Conservation (phyloP, 352 stramenopile genomes). For the Phytophthora sp. region DNA sequence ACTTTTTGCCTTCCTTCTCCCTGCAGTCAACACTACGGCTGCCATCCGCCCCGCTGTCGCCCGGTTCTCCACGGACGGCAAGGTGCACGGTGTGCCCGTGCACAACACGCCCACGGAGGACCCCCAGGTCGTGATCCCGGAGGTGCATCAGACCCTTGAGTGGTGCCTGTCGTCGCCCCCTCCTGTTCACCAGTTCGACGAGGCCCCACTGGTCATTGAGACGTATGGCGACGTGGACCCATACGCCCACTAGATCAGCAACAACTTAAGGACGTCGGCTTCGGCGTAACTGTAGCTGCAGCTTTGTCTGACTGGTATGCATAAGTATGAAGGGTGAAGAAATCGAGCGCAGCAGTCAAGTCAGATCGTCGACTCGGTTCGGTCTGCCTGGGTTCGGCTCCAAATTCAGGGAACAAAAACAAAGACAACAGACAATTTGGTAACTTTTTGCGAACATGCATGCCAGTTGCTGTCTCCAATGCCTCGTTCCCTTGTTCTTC, state of each 20-base stretch:
- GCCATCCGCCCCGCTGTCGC: constrained; percentile 57
- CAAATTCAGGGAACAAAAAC: constrained; percentile 29
- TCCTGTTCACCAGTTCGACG: constrained; percentile 91
- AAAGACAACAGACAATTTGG: constrained; percentile 33
- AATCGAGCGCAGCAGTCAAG: constrained; percentile 9
- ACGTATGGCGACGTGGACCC: constrained; percentile 87
- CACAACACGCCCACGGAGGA: constrained; percentile 59
- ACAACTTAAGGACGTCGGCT: constrained; percentile 8
- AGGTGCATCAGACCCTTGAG: constrained; percentile 84
- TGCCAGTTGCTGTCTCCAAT: constrained; percentile 16
- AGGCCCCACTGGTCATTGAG: constrained; percentile 88
- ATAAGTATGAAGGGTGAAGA: constrained; percentile 38
- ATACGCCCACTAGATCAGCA: constrained; percentile 67
- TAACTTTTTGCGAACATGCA: constrained; percentile 41
- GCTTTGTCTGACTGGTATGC: constrained; percentile 29
- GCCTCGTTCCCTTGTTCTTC: constrained; percentile 4
- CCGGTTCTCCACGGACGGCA: constrained; percentile 59
- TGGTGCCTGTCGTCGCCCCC: constrained; percentile 85
- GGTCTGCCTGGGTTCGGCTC: background rate
- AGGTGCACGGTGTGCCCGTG: constrained; percentile 41
- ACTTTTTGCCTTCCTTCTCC: background rate
- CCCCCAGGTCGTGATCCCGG: constrained; percentile 82
- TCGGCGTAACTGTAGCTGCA: constrained; percentile 1
- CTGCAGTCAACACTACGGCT: constrained; percentile 56
- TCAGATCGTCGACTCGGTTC: background rate